Base-by-base conservation (phyloP, 2,329 filamentous ascomycete species). In the Fusarium nurragi region DNA sequence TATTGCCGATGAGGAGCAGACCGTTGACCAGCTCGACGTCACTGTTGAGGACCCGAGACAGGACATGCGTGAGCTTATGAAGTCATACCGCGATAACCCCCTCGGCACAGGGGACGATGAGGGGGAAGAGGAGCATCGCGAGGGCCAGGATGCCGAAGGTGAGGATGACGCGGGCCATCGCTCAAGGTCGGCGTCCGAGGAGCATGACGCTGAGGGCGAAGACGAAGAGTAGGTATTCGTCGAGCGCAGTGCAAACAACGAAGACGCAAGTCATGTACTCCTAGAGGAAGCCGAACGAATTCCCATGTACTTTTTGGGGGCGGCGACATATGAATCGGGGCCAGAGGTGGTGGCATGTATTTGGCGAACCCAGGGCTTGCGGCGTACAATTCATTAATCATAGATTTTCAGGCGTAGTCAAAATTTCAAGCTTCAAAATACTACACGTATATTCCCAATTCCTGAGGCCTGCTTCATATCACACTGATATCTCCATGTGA, bases 11-110 rank as follows among this genome's bases (percentile, higher is more conserved):
- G 80, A 83, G 54, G 81, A 83, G 65, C 78, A 83, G 68, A 79
- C 81, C 36, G 78, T 87, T 13, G 85, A 88, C 66, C 81, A 86
- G 67, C 77, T 88, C 44, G 82, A 87, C 48, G 77, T 88, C 22
- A 79, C 78, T 10, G 78, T 89, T 14, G 78, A 82, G 28, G 85
- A 88, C 38, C 85, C 86, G 9, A 80, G 78, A 26, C 84, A 87
- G 41, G 80, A 84, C 14, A 81, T 86, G 71, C 77, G 75, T 40
- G 77, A 77, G n/a, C 78, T 81, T 61, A 83, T 88, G 76, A 79
- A 80, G 54, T 72, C 78, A 48, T 88, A 83, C 77, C 82, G 80
- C 71, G 78, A 79, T 21, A 77, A 85, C 60, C 85, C 85, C 5
- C 81, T 85, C 25, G 83, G 82, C 19, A 80, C 77, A 64, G 73